Conservation (phyloP, 352 stramenopile genomes). For the Globisporangium viniferum region DNA sequence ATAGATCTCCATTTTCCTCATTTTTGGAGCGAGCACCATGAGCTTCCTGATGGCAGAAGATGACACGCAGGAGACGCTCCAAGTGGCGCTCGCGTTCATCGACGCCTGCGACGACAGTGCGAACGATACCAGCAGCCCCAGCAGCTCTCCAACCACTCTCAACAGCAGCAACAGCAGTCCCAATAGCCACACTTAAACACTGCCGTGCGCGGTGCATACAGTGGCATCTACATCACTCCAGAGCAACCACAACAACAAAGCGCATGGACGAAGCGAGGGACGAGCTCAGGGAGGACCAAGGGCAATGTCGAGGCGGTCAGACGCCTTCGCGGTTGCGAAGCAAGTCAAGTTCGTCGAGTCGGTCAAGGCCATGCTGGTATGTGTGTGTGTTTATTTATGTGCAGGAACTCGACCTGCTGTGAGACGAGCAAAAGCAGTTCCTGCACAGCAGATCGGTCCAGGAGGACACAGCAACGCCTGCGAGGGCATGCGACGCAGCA, state of each 20-base stretch:
- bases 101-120: conserved; percentile 26
- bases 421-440: conserved; percentile 8
- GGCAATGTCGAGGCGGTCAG: conserved; percentile 1
- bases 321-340: background rate
- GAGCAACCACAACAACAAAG: background rate
- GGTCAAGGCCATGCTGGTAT: conserved; percentile 1
- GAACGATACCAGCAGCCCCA: background rate
- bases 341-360: no score
- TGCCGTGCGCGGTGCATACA: background rate
- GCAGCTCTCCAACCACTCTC: background rate
- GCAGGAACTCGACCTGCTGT: background rate
- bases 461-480: conserved; percentile 77
- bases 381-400: no score
- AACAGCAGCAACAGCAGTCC: no score
- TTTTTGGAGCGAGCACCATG: background rate
- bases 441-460: conserved; percentile 15
- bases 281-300: background rate
- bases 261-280: background rate
- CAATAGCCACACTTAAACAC: background rate
- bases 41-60: conserved; percentile 13
- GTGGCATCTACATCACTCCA: background rate
- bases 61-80: conserved; percentile 24
- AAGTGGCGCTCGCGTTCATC: conserved; percentile 39
- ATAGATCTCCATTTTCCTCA: no score
- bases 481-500: conserved; percentile 62